Evolutionary conservation across 202 grass and related monocot species (phyloP).

Genomic region (Alloteropsis angusta): DNA sequence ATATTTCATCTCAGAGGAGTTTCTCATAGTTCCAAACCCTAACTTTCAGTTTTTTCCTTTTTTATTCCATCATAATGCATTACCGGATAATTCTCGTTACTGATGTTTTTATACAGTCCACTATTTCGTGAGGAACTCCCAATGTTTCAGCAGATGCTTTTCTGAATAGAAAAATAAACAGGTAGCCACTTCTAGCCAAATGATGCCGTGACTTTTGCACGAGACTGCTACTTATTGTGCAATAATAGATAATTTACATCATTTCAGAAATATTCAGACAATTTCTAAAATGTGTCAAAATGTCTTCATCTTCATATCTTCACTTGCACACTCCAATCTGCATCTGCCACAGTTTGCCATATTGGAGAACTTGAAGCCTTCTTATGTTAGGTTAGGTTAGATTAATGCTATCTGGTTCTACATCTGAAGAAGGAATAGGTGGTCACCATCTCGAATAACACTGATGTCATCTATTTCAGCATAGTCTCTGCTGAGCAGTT

Average conservation of each 20-base stretch:
- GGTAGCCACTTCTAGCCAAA: neutral
- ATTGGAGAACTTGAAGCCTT: constrained; percentile 10
- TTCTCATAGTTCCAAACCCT: neutral
- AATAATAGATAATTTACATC: constrained; percentile 14
- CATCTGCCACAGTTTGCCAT: constrained; percentile 4
- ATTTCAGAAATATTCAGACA: constrained; percentile 25
- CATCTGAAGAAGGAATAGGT: constrained; percentile 48
- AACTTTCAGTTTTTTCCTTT: neutral
- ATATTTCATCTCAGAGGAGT: neutral
- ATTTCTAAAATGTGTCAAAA: constrained; percentile 1
- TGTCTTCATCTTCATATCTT: constrained; percentile 18
- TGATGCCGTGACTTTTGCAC: constrained; percentile 12
- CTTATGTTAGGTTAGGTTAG: constrained; percentile 14
- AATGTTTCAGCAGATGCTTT: neutral
- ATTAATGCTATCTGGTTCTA: constrained; percentile 12
- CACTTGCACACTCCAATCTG: neutral
- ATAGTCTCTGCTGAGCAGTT: constrained; percentile 42
- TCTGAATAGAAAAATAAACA: constrained; percentile 3
- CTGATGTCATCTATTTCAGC: constrained; percentile 65
- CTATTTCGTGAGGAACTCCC: neutral
- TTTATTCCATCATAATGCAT: neutral
- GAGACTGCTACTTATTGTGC: neutral
- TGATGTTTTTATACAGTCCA: neutral
- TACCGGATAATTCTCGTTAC: neutral
- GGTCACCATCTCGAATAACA: constrained; percentile 61